Evolutionary conservation across 805 yeast genomes (phyloP), one percentile per base, ranked within the genome.

Genomic region (Yarrowia yakushimensis): DNA sequence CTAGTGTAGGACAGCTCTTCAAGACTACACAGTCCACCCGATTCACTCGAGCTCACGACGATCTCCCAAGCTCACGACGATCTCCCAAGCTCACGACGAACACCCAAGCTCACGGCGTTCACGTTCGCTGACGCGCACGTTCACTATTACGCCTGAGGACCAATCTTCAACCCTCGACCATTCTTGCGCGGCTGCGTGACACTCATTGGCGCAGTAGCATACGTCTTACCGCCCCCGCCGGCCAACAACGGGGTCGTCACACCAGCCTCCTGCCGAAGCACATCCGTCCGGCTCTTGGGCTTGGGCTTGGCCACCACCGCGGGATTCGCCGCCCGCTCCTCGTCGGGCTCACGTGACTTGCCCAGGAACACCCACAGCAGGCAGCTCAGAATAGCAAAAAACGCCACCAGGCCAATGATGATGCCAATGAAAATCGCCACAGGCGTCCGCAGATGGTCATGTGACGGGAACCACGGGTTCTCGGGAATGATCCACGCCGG

Each of bases 401-500:
- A 55, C 9, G 48, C 61, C 15, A 41, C 36, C n/a, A 55, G 28
- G 4, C 61, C 61, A 13, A 55, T 55, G 10, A 55, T 55, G 30
- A 55, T 55, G 13, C 61, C 61, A 15, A 55, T 55, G 48, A 55
- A 55, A 17, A 73, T 66, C 2, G 73, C 73, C 17, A 72, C 69
- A 37, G 67, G 71, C 13, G 74, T 68, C 23, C 68, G 68, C n/a
- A 72, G 64, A 30, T 66, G 65, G 61, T 65, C 70, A 5, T 70
- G 73, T 7, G 68, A 67, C 27, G 60, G 63, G 31, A 68, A 34
- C 23, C 66, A 62, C n/a, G 72, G 71, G 2, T 64, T 34, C 11
- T 68, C 69, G 23, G 55, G 64, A 15, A 63, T 33, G 15, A 74
- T 63, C 77, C 77, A 74, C 15, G 66, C 55, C 4, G 77, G 77